These are phyloP conservation scores for Amylocarpus encephaloides DNA, from an alignment of 2,329 filamentous ascomycete species.

Conservation along the genomic window DNA sequence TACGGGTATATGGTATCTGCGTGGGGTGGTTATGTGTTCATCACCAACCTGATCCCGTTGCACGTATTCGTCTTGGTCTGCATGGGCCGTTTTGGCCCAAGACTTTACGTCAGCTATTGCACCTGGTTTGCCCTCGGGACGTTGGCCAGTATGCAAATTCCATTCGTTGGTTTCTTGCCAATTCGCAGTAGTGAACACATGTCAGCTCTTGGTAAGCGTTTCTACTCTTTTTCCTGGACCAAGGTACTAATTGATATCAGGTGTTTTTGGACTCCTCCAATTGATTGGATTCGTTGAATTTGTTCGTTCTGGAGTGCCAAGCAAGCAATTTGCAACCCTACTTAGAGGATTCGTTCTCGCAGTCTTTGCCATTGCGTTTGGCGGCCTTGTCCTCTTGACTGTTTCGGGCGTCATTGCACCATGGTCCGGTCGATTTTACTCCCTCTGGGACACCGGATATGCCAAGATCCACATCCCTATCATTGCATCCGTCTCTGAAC, in stretches of 20 bases:
- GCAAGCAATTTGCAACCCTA: constrained; percentile 90
- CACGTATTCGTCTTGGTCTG: constrained; percentile 90
- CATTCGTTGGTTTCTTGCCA: constrained; percentile 94
- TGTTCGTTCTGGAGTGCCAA: constrained; percentile 78
- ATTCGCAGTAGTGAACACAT: constrained; percentile 98
- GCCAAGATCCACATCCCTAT: constrained; percentile 99
- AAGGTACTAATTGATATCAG: constrained; percentile 38
- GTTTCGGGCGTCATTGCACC: constrained; percentile 88
- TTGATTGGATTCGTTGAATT: constrained; percentile 89
- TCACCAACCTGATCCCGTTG: constrained; percentile 91
- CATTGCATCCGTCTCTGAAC: constrained; percentile 98
- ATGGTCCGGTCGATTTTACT: constrained; percentile 98
- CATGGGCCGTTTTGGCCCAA: constrained; percentile 93
- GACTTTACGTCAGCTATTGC: constrained; percentile 92
- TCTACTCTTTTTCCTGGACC: not conserved
- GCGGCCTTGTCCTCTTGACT: constrained; percentile 78
- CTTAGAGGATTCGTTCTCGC: constrained; percentile 68
- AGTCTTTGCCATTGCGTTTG: constrained; percentile 66
- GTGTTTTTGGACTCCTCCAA: constrained; percentile 93
- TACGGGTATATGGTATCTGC: constrained; percentile 99
- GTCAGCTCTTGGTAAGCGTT: constrained; percentile 74
- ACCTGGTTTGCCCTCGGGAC: constrained; percentile 98
- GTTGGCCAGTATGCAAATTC: constrained; percentile 97
- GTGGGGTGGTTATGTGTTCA: constrained; percentile 99
- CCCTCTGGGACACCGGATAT: constrained; percentile 96